phyloP scores from a whole-genome alignment of 139 green algal genomes.

The Spirogloea muscicola region DNA sequence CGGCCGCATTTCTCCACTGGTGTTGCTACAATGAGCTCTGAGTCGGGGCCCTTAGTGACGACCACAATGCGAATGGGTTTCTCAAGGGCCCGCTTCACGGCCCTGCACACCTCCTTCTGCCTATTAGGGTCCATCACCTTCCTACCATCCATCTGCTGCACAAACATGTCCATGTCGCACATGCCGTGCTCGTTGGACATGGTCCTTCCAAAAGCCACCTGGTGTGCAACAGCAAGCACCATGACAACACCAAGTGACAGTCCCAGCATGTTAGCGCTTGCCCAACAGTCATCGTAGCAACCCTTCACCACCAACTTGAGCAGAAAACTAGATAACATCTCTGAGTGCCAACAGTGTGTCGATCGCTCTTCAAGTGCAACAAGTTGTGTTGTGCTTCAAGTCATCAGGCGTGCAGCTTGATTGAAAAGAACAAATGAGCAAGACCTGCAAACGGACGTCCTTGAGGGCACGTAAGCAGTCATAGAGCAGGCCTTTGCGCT shows the following conservation, averaged over 20 bases:
- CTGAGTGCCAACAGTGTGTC: no score
- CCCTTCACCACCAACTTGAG: no score
- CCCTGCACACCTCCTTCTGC: conserved; percentile 37
- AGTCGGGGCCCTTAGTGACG: conserved; percentile 31
- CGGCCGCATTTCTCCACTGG: conserved; percentile 61
- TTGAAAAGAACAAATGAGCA: no score
- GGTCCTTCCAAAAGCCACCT: conserved; percentile 58
- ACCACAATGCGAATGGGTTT: conserved; percentile 58
- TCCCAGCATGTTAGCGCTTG: no score
- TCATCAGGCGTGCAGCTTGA: no score
- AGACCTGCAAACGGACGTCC: conserved; percentile 66
- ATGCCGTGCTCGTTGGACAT: conserved; percentile 24
- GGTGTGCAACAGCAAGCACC: no score
- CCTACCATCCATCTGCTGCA: conserved; percentile 54
- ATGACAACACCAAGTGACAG: no score
- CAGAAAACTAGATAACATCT: no score
- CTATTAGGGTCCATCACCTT: conserved; percentile 50
- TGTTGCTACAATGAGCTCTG: conserved; percentile 60
- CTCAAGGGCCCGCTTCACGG: conserved; percentile 10
- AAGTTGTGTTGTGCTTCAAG: no score
- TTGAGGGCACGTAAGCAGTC: conserved; percentile 68
- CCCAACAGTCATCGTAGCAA: no score
- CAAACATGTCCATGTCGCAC: conserved; percentile 60
- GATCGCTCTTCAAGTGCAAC: no score
- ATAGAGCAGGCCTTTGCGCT: conserved; percentile 79